A percentile compares a stretch with the other conserved stretches of the same genome.
Conservation (phyloP, 2,329 filamentous ascomycete species). For the Pseudocercospora macadamiae region DNA sequence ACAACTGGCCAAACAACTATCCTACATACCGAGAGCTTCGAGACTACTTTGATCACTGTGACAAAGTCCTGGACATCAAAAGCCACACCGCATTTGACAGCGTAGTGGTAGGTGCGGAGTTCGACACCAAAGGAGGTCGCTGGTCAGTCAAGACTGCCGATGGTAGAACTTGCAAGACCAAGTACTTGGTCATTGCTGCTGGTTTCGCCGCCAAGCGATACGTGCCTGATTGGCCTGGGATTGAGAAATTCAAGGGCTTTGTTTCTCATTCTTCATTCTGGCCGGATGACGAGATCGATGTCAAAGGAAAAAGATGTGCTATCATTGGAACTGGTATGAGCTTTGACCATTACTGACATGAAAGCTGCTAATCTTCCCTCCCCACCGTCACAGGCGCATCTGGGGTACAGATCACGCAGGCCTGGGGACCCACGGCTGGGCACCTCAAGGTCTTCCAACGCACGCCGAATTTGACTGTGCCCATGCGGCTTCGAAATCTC, state of each 20-base stretch:
- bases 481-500: slow-evolving; percentile 56
- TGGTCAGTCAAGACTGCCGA: slow-evolving; percentile 59
- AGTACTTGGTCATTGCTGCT: slow-evolving; percentile 59
- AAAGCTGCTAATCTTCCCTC: slow-evolving; percentile 15
- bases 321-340: slow-evolving; percentile 41
- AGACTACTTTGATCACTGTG: slow-evolving; percentile 63
- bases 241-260: slow-evolving; percentile 44
- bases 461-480: slow-evolving; percentile 16
- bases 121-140: slow-evolving; percentile 50
- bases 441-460: slow-evolving; percentile 27
- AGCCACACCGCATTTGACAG: slow-evolving; percentile 59
- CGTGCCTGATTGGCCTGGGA: slow-evolving; percentile 40
- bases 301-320: slow-evolving; percentile 41
- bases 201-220: slow-evolving; percentile 45
- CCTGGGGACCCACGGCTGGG: slow-evolving; percentile 24
- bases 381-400: slow-evolving; percentile 43
- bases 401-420: slow-evolving; percentile 42
- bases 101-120: slow-evolving; percentile 57
- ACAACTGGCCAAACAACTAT: slow-evolving; percentile 23
- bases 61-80: slow-evolving; percentile 58
- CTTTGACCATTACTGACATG: too few relatives aligned
- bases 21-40: slow-evolving; percentile 49
- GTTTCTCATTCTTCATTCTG: slow-evolving; percentile 47
- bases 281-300: slow-evolving; percentile 34
- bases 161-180: slow-evolving; percentile 54